Percentiles rank a stretch among this genome's conserved stretches.
Evolutionary conservation across 306 rosid species (phyloP).

Genomic region (Sicyos edulis): DNA sequence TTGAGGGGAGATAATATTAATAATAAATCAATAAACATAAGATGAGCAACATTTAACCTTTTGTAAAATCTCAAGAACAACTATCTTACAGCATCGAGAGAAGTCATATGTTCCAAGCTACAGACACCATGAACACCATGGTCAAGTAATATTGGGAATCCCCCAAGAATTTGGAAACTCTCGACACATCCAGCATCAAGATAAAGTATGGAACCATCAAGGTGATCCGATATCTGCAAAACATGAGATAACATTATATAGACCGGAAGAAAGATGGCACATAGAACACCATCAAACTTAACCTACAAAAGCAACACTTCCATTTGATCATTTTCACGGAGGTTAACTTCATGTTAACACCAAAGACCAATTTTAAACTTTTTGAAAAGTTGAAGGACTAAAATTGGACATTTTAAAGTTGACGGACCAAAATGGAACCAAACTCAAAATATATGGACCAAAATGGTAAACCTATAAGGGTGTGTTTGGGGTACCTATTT

Average conservation of each 20-base stretch:
- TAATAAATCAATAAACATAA: not conserved
- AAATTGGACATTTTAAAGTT: too few relatives aligned
- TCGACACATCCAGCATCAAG: constrained; percentile 78
- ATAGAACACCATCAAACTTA: not conserved
- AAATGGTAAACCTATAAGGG: too few relatives aligned
- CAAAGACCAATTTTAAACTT: too few relatives aligned
- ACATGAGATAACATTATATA: not conserved
- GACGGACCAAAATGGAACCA: too few relatives aligned
- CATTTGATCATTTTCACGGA: too few relatives aligned
- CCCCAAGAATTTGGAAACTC: constrained; percentile 74
- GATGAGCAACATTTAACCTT: constrained; percentile 20
- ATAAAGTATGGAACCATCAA: constrained; percentile 66
- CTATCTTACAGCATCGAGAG: constrained; percentile 52
- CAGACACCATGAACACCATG: constrained; percentile 68
- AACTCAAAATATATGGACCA: too few relatives aligned
- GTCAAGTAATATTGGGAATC: constrained; percentile 59
- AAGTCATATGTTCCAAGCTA: constrained; percentile 58
- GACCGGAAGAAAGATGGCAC: not conserved
- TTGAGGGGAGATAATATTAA: not conserved
- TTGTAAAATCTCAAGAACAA: constrained; percentile 17
- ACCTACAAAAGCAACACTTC: too few relatives aligned
- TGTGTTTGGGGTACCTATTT: too few relatives aligned
- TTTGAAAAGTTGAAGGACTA: too few relatives aligned
- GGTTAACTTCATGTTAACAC: too few relatives aligned
- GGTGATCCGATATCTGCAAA: constrained; percentile 60